phyloP scores from a whole-genome alignment of 495 filamentous ascomycete genomes.

The Daldinia caldariorum region DNA sequence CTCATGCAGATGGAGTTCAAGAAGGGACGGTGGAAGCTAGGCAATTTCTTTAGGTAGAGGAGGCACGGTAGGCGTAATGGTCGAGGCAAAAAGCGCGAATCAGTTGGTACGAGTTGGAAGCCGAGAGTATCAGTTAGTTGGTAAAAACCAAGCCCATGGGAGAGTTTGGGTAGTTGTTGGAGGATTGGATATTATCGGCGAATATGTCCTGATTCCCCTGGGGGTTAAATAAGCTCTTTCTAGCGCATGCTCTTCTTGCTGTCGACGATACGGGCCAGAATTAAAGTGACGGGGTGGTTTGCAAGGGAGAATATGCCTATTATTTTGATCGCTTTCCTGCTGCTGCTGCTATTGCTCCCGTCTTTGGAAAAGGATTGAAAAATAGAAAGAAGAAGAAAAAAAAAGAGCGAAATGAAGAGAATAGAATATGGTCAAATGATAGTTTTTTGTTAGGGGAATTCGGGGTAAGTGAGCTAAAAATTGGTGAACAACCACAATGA shows the following conservation, averaged over 20 bases:
- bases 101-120: constrained; percentile 14
- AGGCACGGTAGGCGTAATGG: not conserved
- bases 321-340: constrained; percentile 14
- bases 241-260: constrained; percentile 38
- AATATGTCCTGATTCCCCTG: constrained; percentile 22
- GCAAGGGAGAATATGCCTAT: constrained; percentile 18
- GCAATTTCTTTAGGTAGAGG: not conserved
- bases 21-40: not conserved
- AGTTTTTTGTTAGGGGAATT: constrained; percentile 1
- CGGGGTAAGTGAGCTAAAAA: not conserved
- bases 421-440: not conserved
- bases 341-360: not conserved
- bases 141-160: constrained; percentile 2
- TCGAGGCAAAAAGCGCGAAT: constrained; percentile 7
- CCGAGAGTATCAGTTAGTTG: constrained; percentile 3
- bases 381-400: not conserved
- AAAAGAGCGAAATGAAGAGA: constrained; percentile 11
- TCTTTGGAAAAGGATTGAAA: not conserved
- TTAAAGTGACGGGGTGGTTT: not conserved
- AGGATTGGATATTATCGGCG: constrained; percentile 10
- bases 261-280: constrained; percentile 5
- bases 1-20: not conserved
- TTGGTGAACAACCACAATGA: not conserved
- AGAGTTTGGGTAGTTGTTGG: constrained; percentile 2
- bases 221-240: constrained; percentile 17